These are phyloP conservation scores for Ceratocystis variospora DNA, from an alignment of 2,329 filamentous ascomycete genomes.

Conservation along the genomic window DNA sequence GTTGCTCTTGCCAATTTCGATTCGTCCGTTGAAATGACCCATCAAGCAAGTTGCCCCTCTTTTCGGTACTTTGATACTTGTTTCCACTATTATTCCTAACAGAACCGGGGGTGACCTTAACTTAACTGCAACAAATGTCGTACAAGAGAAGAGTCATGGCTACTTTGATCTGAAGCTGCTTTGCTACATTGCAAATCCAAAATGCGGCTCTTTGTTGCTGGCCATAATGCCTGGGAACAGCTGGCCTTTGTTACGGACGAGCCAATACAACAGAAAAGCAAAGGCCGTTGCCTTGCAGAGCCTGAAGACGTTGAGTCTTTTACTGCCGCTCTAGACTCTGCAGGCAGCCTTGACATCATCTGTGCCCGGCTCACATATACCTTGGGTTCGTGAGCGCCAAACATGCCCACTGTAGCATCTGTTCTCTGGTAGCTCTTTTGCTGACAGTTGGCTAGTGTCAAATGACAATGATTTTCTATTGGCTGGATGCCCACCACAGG, in stretches of 20 bases:
- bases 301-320: conserved; percentile 36
- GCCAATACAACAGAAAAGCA: not conserved
- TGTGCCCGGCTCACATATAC: conserved; percentile 32
- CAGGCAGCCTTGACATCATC: conserved; percentile 27
- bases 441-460: conserved; percentile 2
- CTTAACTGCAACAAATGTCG: not conserved
- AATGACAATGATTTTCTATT: not conserved
- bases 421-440: not conserved
- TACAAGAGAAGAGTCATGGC: not conserved
- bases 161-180: not conserved
- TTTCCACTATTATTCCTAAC: not conserved
- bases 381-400: conserved; percentile 29
- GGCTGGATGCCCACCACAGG: conserved; percentile 10
- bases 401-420: not conserved
- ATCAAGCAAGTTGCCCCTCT: not conserved
- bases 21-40: not conserved
- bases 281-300: conserved; percentile 23
- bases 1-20: not conserved
- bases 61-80: not conserved
- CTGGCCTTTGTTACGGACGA: conserved; percentile 28
- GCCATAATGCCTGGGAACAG: conserved; percentile 47
- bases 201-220: conserved; percentile 34
- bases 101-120: not conserved
- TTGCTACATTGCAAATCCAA: not conserved
- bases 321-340: conserved; percentile 29